Evolutionary conservation across 2,329 filamentous ascomycete species (phyloP).

Genomic region (Lasiodiplodia sp.): DNA sequence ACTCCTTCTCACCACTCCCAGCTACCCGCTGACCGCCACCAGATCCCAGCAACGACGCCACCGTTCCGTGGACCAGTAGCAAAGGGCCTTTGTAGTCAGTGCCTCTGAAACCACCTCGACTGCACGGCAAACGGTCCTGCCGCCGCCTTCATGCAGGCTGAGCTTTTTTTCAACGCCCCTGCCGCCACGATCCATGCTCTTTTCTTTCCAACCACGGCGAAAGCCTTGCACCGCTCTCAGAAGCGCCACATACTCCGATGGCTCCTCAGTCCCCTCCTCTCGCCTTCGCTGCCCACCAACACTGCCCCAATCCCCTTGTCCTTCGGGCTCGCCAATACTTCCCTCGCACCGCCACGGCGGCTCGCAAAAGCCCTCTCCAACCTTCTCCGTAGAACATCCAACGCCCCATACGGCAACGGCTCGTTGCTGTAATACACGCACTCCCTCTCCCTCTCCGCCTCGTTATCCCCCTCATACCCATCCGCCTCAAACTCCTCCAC

Average conservation of each 20-base stretch:
- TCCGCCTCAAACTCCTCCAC: not conserved
- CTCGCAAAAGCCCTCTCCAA: constrained; percentile 28
- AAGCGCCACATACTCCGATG: constrained; percentile 29
- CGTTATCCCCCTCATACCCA: not conserved
- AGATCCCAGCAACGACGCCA: not conserved
- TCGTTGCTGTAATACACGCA: constrained; percentile 29
- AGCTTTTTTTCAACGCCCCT: not conserved
- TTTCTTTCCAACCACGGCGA: not conserved
- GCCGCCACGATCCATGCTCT: not conserved
- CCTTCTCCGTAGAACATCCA: constrained; percentile 34
- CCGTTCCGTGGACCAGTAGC: not conserved
- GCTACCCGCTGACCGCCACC: not conserved
- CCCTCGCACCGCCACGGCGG: constrained; percentile 1
- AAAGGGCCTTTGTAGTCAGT: not conserved
- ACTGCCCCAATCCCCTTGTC: constrained; percentile 32
- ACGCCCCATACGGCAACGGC: constrained; percentile 34
- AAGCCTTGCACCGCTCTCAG: not conserved
- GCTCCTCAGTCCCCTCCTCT: constrained; percentile 14
- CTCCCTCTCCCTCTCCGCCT: not conserved
- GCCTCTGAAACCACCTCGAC: not conserved
- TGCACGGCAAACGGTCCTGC: constrained; percentile 22
- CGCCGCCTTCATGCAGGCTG: not conserved
- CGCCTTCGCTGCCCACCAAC: not conserved
- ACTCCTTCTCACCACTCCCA: not conserved
- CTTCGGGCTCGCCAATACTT: constrained; percentile 37